Base-by-base conservation (phyloP, 179 eudicot genomes). In the Actinidia arguta region DNA sequence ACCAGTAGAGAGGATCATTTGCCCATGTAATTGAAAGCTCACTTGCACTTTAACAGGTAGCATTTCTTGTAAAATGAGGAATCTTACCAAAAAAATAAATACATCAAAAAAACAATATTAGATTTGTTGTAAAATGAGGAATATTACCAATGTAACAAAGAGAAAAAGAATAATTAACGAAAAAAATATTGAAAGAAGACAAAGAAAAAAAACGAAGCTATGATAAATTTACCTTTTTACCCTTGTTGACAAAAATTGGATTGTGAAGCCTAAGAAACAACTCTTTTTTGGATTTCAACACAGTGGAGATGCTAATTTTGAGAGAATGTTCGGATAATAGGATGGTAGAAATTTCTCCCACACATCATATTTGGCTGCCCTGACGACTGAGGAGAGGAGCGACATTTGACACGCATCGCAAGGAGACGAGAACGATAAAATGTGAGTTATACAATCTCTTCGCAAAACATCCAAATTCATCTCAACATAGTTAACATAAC, bases 21-120 rank as follows among this genome's bases (percentile, higher is more conserved):
- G 88, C 85, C 98, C 93, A 94, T 16, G 83, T 79, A 67, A 93
- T 94, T 18, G 80, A 58, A 27, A 94, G 93, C 36, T 87, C 88
- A 81, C 90, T 90, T 51, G 95, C 97, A 79, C 90, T 82, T n/a
- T 47, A 93, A 72, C 75, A 76, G 88, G 86, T 82, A 92, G 68
- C 95, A 88, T 83, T 79, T 88, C 75, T 86, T 88, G 36, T 82
- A 58, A 27, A 83, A 86, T 44, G n/a, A 18, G 72, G 76, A 86
- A 9, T 88, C 89, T 46, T 86, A 78, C n/a, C 80, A 80, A 42
- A 88, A 80, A 61, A 59, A 56, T 89, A 86, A 85, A 31, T 1
- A 8, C 31, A 22, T 72, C 5, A 47, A 54, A 47, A 72, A 25
- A 13, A 20, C 7, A 72, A 22, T 13, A 48, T n/a, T n/a, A n/a